Base-by-base conservation (phyloP, 805 yeast species). In the Myxozyma sirexii region DNA sequence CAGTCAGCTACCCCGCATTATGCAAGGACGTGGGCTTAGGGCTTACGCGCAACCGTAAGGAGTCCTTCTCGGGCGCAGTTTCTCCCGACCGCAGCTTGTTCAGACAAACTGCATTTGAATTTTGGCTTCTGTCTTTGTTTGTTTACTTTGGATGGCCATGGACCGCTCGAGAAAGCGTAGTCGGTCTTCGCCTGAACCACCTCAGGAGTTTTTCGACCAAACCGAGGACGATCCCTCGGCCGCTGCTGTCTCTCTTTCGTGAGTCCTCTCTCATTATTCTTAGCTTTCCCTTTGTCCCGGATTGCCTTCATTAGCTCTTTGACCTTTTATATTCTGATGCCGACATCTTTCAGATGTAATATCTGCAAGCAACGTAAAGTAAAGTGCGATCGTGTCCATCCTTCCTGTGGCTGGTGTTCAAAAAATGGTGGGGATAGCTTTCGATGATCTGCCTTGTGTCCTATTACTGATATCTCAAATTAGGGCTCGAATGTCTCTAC, bases 311-410 rank as follows among this genome's bases (percentile, higher is more conserved):
- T 15, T 37, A 37, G 8, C 41, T 8, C 15, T 5, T 37, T 15
- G 15, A 5, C 41, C 41, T 19, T 13, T n/a, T 7, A 10, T 13
- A 10, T n/a, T 29, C 50, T 21, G 39, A 23, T 15, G 51, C 51
- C 35, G 2, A 46, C 29, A n/a, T 13, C 33, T 24, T 44, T 47
- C 15, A 66, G 68, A 26, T 66, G 69, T 60, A 59, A 55, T 12
- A 38, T 41, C 27, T 67, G 69, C 59, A 67, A 67, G 47, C 50
- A 47, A 15, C 61, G 69, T 12, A 67, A 67, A 51, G 69, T 67
- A 17, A 51, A 58, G 23, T 67, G 69, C 54, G 66, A 65, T 51
- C 48, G 66, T 31, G 52, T 33, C 5, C 60, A 64, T 50, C 70
- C 70, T 10, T 27, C 63, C 41, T 67, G 70, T 43, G 65, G 62